Evolutionary conservation across 1,139 yeast genomes (phyloP).

Genomic region (Debaryomyces sp.): DNA sequence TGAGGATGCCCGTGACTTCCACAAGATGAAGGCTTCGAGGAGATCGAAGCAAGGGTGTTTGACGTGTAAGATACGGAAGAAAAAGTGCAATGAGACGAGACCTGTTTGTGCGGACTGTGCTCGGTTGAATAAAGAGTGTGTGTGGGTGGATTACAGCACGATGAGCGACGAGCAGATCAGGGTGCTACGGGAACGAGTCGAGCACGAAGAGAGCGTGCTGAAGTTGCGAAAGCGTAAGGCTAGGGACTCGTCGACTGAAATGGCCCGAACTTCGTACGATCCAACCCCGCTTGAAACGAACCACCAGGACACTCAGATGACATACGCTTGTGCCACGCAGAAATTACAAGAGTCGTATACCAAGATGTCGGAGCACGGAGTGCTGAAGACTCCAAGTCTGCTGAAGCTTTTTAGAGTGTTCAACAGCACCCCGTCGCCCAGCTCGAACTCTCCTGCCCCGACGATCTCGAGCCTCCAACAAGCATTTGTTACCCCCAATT

Average conservation of each 20-base stretch:
- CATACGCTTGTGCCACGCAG: not conserved
- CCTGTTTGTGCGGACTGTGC: conserved; percentile 65
- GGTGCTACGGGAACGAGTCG: conserved; percentile 27
- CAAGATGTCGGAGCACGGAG: not conserved
- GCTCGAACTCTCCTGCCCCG: not conserved
- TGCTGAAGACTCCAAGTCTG: not conserved
- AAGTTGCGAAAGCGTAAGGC: conserved; percentile 39
- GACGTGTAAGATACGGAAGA: conserved; percentile 71
- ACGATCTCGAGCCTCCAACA: not conserved
- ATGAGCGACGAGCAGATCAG: conserved; percentile 32
- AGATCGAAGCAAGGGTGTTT: conserved; percentile 65
- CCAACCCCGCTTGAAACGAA: not conserved
- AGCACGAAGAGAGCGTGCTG: conserved; percentile 31
- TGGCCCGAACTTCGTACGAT: not conserved
- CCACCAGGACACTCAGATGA: not conserved
- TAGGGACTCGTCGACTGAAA: not conserved
- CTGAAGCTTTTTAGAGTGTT: not conserved
- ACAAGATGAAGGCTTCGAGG: conserved; percentile 10
- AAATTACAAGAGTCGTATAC: not conserved
- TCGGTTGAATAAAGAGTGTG: conserved; percentile 56
- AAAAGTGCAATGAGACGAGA: conserved; percentile 67
- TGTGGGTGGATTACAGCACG: conserved; percentile 34
- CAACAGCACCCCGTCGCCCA: not conserved
- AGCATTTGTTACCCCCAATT: conserved; percentile 10
- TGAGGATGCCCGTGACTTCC: conserved; percentile 7